Percentiles rank a stretch among this genome's conserved stretches.
phyloP scores from a whole-genome alignment of 2,329 filamentous ascomycete species.

The Trichoderma oligosporum region DNA sequence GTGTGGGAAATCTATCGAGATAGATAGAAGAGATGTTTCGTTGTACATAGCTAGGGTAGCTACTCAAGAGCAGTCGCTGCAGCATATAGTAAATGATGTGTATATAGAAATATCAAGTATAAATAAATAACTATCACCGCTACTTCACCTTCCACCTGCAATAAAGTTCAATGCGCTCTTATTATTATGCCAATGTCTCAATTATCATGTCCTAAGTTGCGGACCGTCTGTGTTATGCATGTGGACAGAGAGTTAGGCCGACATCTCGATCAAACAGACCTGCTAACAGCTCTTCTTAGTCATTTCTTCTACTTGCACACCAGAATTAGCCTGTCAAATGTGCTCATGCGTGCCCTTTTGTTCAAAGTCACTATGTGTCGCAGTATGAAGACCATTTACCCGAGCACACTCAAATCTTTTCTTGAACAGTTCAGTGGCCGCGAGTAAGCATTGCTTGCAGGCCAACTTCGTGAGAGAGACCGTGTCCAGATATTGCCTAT shows the following conservation, averaged over 20 bases:
- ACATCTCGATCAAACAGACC: slow-evolving; percentile 53
- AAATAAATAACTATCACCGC: too few species aligned
- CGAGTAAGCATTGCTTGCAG: slow-evolving; percentile 44
- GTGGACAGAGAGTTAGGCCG: slow-evolving; percentile 65
- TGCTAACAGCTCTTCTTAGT: slow-evolving; percentile 54
- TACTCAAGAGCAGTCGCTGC: neutral
- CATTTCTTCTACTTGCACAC: slow-evolving; percentile 60
- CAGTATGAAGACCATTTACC: slow-evolving; percentile 42
- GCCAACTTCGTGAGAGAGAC: slow-evolving; percentile 44
- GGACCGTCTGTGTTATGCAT: slow-evolving; percentile 23
- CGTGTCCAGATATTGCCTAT: slow-evolving; percentile 36
- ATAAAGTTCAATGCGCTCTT: too few species aligned
- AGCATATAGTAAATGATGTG: neutral
- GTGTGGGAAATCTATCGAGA: neutral
- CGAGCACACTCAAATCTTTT: slow-evolving; percentile 36
- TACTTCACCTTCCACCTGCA: too few species aligned
- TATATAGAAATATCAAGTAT: neutral
- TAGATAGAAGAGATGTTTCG: neutral
- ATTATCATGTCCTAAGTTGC: slow-evolving; percentile 30
- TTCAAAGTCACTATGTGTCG: slow-evolving; percentile 50
- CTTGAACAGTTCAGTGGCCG: slow-evolving; percentile 45
- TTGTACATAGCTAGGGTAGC: neutral
- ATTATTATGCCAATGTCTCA: too few species aligned
- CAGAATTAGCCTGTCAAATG: slow-evolving; percentile 59
- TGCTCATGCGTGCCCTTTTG: slow-evolving; percentile 46